Conservation (phyloP, 169 alveolate species). For the Plasmodium coatneyi region DNA sequence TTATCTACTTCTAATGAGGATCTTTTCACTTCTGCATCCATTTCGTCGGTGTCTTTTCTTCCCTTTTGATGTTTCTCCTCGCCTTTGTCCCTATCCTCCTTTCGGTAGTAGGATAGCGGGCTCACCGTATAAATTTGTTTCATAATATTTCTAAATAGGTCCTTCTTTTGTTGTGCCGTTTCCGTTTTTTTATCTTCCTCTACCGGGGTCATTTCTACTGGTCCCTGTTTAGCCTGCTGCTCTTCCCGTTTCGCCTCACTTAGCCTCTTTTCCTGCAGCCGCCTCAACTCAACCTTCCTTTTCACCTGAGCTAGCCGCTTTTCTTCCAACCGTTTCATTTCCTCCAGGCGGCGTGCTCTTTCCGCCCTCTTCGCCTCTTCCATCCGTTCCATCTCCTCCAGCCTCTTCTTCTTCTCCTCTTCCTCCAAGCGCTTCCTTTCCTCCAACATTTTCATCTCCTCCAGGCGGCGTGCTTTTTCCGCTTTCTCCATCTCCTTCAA, state of each 20-base stretch:
- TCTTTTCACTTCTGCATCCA: neutral
- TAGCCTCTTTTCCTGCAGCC: slow-evolving; percentile 7
- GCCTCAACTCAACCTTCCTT: slow-evolving; percentile 20
- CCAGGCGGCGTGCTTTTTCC: neutral
- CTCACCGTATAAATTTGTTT: slow-evolving; percentile 25
- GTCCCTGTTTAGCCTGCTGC: neutral
- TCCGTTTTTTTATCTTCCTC: slow-evolving; percentile 22
- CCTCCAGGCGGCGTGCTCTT: neutral
- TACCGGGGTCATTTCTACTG: neutral
- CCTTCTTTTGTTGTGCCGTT: neutral
- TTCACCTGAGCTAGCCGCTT: neutral
- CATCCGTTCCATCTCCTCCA: neutral
- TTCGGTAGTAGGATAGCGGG: slow-evolving; percentile 15
- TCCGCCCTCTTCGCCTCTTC: slow-evolving; percentile 1
- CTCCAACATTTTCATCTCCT: slow-evolving; percentile 1
- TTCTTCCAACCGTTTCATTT: slow-evolving; percentile 10
- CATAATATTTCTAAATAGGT: slow-evolving; percentile 20
- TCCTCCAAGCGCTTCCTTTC: slow-evolving; percentile 10
- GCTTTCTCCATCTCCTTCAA: neutral
- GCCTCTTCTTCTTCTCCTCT: neutral
- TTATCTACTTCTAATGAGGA: neutral
- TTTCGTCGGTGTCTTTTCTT: slow-evolving; percentile 9
- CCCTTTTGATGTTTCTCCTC: neutral
- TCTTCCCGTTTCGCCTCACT: slow-evolving; percentile 5
- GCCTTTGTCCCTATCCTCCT: neutral